Evolutionary conservation across 768 basidiomycete species (phyloP).

Genomic region (Lentinula detonsa): DNA sequence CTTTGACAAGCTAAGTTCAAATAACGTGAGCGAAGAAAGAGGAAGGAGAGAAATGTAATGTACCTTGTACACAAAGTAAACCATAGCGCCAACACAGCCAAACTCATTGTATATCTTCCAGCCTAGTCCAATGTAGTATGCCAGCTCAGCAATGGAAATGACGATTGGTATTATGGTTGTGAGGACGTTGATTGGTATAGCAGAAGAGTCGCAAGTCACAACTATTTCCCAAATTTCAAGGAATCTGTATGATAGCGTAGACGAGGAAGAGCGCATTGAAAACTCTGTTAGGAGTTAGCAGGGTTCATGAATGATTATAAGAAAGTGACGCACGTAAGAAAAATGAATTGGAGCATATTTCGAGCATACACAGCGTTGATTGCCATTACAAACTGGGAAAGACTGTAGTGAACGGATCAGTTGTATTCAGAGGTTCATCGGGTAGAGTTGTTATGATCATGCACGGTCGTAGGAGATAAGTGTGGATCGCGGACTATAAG

Average conservation of each 20-base stretch:
- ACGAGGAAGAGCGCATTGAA: conserved; percentile 89
- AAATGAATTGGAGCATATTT: conserved; percentile 91
- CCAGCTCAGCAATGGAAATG: conserved; percentile 71
- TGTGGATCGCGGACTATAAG: too few relatives aligned
- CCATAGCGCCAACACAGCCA: conserved; percentile 77
- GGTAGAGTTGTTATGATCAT: too few relatives aligned
- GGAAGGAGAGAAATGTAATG: conserved; percentile 14
- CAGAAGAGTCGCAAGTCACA: conserved; percentile 21
- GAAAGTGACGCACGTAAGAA: conserved; percentile 58
- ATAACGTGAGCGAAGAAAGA: conserved; percentile 6
- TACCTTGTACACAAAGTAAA: conserved; percentile 93
- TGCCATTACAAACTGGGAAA: conserved; percentile 88
- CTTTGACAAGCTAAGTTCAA: conserved; percentile 58
- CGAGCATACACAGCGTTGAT: conserved; percentile 87
- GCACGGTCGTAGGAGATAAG: too few relatives aligned
- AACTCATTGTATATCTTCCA: conserved; percentile 94
- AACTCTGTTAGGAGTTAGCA: conserved; percentile 36
- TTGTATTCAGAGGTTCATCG: not conserved
- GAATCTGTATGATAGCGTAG: conserved; percentile 85
- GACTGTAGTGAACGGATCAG: conserved; percentile 39
- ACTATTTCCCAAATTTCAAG: conserved; percentile 61
- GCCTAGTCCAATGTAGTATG: conserved; percentile 77
- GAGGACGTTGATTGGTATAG: conserved; percentile 63
- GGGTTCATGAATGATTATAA: conserved; percentile 8
- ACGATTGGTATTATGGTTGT: conserved; percentile 75